Evolutionary conservation across 257 asterid species (phyloP), one percentile per base, ranked within the genome.

Genomic region (Solanum rostratum): DNA sequence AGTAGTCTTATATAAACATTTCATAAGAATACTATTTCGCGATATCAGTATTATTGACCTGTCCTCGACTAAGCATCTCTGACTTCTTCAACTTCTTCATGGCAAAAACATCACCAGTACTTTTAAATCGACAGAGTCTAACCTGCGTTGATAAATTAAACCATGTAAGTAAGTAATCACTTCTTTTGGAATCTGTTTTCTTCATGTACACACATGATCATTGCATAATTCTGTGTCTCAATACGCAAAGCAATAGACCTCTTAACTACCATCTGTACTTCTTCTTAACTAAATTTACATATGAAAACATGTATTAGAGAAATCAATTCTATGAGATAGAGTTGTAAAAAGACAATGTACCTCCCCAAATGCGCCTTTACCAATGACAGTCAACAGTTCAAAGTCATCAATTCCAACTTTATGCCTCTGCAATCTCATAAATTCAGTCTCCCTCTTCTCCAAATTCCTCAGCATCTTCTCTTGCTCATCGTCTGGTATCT

Each of bases 11-110:
- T 6, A 71, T n/a, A 6, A 71, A 43, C 10, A 41, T 41, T n/a
- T 22, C 6, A 11, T 71, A 41, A 41, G 18, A 71, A 11, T 12
- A 43, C 2, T 11, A 41, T 71, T 20, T 41, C 0, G 3, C 1
- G n/a, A n/a, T 16, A 16, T 27, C 52, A 82, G 54, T 6, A 84
- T 66, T 80, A 49, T 88, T 88, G 86, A 93, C 99, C 98, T 96
- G 99, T 46, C 99, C 99, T 5, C 99, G 93, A 84, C 98, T 96
- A 80, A 96, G 96, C 99, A 96, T 96, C 78, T 96, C 99, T 18
- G 98, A 93, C 84, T 96, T 96, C 85, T 93, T 96, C 91, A 96
- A 87, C 87, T 93, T 96, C 90, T 96, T 96, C 99, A 96, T 95
- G 85, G 99, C 99, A 87, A 85, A 93, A 79, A 96, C 91, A 87